phyloP scores from a whole-genome alignment of 129 eudicot species.

The Tanacetum coccineum region DNA sequence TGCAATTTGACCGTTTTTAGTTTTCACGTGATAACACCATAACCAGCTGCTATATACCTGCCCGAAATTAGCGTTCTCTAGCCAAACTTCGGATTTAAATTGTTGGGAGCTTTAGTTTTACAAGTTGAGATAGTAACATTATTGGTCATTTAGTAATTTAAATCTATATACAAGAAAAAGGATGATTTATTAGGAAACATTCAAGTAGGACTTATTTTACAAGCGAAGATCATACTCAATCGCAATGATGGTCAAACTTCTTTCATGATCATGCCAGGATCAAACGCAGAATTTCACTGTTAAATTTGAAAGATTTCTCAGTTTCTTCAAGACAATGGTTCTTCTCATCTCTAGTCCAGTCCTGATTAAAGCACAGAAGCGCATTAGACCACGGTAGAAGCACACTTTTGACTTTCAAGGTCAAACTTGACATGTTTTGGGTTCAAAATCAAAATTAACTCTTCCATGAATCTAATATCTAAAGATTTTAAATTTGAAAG shows the following conservation, averaged over 20 bases:
- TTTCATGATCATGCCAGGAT: slow-evolving; percentile 49
- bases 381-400: slow-evolving; percentile 13
- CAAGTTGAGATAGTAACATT: no score
- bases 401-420: slow-evolving; percentile 19
- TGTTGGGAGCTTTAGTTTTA: no score
- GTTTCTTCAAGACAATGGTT: slow-evolving; percentile 93
- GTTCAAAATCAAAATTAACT: not conserved
- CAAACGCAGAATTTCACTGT: slow-evolving; percentile 69
- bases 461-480: not conserved
- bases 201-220: slow-evolving; percentile 14
- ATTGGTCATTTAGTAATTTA: no score
- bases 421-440: not conserved
- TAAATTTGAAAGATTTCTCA: slow-evolving; percentile 78
- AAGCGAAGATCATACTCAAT: slow-evolving; percentile 16
- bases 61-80: no score
- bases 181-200: no score
- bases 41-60: no score
- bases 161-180: no score
- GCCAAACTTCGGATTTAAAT: no score
- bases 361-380: slow-evolving; percentile 37
- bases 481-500: not conserved
- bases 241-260: slow-evolving; percentile 22
- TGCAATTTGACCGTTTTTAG: no score
- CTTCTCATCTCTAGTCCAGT: slow-evolving; percentile 93
- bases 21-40: no score